Base-by-base conservation (phyloP, 1,139 yeast species). In the Wickerhamiella infanticola region DNA sequence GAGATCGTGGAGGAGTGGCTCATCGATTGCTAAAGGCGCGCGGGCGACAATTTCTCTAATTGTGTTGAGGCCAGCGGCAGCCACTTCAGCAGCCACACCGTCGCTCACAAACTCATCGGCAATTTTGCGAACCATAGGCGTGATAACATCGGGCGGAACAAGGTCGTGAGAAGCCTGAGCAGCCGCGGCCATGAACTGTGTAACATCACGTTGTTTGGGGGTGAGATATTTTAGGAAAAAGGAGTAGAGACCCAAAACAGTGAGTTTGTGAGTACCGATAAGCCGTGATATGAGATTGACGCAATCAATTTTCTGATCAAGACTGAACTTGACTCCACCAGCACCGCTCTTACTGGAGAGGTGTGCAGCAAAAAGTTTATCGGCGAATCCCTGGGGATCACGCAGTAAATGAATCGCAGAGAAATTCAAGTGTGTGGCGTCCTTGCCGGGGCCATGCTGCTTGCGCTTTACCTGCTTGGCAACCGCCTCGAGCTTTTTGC, bases 361-460 rank as follows among this genome's bases (percentile, higher is more conserved):
- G 61, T 86, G 94, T 45, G 69, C 74, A 31, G 74, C 73, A 58
- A 79, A 90, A 48, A 90, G 67, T 51, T 70, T 74, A 55, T 90
- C 98, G 4, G 97, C 95, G 66, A 90, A 90, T 5, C 95, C 95
- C 63, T 93, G 99, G 9, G 99, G 98, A 61, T 90, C 98, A 62
- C 96, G 76, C 47, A 90, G 70, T 50, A 90, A 67, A 64, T 90
- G 98, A 47, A 93, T 80, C 39, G 98, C 98, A 41, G 94, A 80
- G 65, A 90, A 93, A 61, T 93, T 93, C 57, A 90, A 72, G 56
- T 78, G 83, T 0, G 84, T 76, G n/a, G 81, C 77, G 24, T 60
- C 63, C 35, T 52, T 51, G 8, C 68, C 71, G 53, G 69, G 70
- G 24, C 56, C 57, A 39, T 59, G 58, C 41, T 58, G 60, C 63